Percentiles rank a stretch among this genome's conserved stretches.
Conservation (phyloP, 345 rosid genomes). For the Gossypium australe region DNA sequence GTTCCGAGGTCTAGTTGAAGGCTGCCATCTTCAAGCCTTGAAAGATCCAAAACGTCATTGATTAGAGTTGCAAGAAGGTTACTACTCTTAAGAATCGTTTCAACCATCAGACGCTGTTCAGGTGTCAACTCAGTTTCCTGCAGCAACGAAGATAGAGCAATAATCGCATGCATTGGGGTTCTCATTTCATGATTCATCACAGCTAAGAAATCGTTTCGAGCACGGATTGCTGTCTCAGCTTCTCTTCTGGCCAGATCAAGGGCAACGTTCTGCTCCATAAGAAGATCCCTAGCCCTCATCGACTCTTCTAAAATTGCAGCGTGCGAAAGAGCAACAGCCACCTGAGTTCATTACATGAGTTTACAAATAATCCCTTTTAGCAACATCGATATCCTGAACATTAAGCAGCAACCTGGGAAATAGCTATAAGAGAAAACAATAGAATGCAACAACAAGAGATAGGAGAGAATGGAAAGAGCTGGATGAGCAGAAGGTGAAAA, state of each 20-base stretch:
- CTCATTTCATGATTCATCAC: slow-evolving; percentile 99
- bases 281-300: slow-evolving; percentile 96
- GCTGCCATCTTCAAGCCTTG: slow-evolving; percentile 98
- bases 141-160: slow-evolving; percentile 93
- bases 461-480: background rate
- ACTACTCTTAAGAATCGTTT: slow-evolving; percentile 91
- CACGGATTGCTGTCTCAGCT: slow-evolving; percentile 93
- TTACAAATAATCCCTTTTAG: slow-evolving; percentile 6
- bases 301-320: slow-evolving; percentile 98
- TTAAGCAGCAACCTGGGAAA: background rate
- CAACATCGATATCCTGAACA: background rate
- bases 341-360: slow-evolving; percentile 39
- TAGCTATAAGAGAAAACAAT: slow-evolving; percentile 2
- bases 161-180: slow-evolving; percentile 96
- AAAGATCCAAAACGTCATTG: slow-evolving; percentile 95
- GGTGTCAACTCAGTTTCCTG: slow-evolving; percentile 94
- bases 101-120: slow-evolving; percentile 95
- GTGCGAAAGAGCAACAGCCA: slow-evolving; percentile 96
- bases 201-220: slow-evolving; percentile 95
- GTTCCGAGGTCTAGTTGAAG: slow-evolving; percentile 75
- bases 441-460: slow-evolving; percentile 4
- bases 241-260: slow-evolving; percentile 90
- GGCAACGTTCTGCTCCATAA: slow-evolving; percentile 91
- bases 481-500: background rate
- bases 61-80: slow-evolving; percentile 81